Base-by-base conservation (phyloP, 225 moss, liverwort and hornwort species). In the Marchantia paleacea region DNA sequence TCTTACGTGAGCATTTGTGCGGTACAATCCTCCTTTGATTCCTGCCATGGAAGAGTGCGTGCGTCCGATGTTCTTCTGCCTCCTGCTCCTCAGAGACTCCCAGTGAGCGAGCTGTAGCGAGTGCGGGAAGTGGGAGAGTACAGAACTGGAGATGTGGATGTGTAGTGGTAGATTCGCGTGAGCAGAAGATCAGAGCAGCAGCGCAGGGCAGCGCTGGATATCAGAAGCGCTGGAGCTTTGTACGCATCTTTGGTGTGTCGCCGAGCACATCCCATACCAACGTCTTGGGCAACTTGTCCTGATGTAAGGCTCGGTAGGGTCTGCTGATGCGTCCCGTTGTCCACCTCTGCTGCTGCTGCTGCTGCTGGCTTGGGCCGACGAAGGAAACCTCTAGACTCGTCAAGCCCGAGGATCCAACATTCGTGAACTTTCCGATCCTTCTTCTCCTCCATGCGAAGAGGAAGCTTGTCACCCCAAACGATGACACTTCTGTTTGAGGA, bases 401-500 rank as follows among this genome's bases (percentile, higher is more conserved):
- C 57, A 13, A 19, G 57, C 57, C 57, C 57, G 57, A 19, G 57
- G 19, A 4, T 9, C 14, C 57, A 57, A 57, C 57, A 57, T 57
- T 57, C 19, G 57, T 57, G 4, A 4, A 0, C 13, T 2, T 24
- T 72, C 51, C 72, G 50, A 71, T 49, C 50, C n/a, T 2, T 72
- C 50, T 4, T 5, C 26, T 15, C 26, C 28, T 15, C 54, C 18
- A 18, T 7, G 24, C 28, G 7, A 54, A 11, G 52, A 26, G 28
- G 25, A 24, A 55, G 60, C 60, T 76, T 76, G 39, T 76, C 75
- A 18, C 58, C 58, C 16, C 60, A 30, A 58, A 30, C 39, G 0
- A 76, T 60, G 58, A 76, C 19, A 31, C 75, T 39, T 47, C 28
- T 55, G 54, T 76, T 76, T 31, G 58, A 76, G 10, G 39, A 76